Evolutionary conservation across 108 stramenopile genomes (phyloP).

Genomic region (Nannochloropsis oceanica): DNA sequence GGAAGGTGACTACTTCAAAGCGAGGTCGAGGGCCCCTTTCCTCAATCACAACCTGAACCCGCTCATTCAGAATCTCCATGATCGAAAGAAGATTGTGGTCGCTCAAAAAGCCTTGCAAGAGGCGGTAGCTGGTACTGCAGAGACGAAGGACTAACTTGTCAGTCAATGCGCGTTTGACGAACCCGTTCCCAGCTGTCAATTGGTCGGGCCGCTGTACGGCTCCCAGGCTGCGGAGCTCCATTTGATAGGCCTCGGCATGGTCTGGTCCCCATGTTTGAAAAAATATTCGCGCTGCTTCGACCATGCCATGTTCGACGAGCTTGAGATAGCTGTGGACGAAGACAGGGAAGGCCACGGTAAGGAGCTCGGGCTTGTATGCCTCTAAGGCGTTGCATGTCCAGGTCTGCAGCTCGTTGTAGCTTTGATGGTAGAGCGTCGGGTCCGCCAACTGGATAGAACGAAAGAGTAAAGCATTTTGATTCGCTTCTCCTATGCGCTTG

Average conservation of each 20-base stretch:
- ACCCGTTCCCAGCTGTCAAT: constrained; percentile 3
- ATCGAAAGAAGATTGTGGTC: constrained; percentile 23
- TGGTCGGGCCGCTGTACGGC: not conserved
- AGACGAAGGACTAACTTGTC: constrained; percentile 28
- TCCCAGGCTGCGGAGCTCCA: not conserved
- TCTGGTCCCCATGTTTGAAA: not conserved
- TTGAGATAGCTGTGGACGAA: constrained; percentile 28
- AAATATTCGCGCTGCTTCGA: not conserved
- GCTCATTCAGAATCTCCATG: constrained; percentile 25
- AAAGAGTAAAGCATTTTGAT: not conserved
- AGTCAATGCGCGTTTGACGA: constrained; percentile 18
- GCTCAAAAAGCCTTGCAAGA: constrained; percentile 23
- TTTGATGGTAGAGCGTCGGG: not conserved
- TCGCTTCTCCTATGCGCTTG: not conserved
- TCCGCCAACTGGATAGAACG: not conserved
- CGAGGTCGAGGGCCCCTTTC: constrained; percentile 15
- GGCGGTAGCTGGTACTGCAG: constrained; percentile 8
- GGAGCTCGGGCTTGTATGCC: constrained; percentile 14
- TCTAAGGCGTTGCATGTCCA: constrained; percentile 1
- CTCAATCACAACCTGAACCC: constrained; percentile 7
- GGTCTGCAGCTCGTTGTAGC: not conserved
- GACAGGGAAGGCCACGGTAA: constrained; percentile 6
- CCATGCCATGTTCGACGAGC: constrained; percentile 5
- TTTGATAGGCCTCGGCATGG: not conserved
- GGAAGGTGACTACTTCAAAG: not conserved